These are phyloP conservation scores for Eucalyptus polybractea DNA, from an alignment of 345 rosid species.

Conservation along the genomic window DNA sequence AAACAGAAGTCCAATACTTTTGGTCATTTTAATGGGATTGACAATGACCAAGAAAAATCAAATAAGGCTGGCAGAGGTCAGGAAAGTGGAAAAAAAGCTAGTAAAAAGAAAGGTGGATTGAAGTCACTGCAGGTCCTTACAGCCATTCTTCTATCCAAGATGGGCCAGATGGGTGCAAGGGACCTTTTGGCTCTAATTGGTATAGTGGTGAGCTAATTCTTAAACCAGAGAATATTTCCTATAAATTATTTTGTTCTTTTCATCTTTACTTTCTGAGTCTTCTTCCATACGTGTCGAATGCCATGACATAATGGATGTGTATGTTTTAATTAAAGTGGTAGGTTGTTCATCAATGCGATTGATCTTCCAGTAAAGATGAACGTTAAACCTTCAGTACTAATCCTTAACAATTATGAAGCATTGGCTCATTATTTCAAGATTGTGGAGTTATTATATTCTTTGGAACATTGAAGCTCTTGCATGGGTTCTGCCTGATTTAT, in stretches of 20 bases:
- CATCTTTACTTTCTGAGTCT: background rate
- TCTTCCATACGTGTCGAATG: background rate
- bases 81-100: constrained; percentile 18
- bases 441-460: background rate
- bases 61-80: constrained; percentile 12
- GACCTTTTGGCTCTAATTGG: constrained; percentile 68
- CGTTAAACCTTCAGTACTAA: background rate
- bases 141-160: constrained; percentile 62
- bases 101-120: constrained; percentile 50
- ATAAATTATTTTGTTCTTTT: background rate
- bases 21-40: constrained; percentile 33
- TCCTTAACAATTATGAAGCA: background rate
- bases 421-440: background rate
- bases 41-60: constrained; percentile 22
- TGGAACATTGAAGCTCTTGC: background rate
- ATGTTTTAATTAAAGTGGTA: background rate
- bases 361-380: background rate
- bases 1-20: constrained; percentile 19
- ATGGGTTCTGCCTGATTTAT: background rate
- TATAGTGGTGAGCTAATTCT: constrained; percentile 49
- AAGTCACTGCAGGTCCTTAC: constrained; percentile 75
- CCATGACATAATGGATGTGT: background rate
- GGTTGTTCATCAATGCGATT: background rate
- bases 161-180: constrained; percentile 84
- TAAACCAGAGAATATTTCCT: background rate